Evolutionary conservation across 2,329 filamentous ascomycete genomes (phyloP), one percentile per base, ranked within the genome.

Genomic region (Pestalotiopsis sp.): DNA sequence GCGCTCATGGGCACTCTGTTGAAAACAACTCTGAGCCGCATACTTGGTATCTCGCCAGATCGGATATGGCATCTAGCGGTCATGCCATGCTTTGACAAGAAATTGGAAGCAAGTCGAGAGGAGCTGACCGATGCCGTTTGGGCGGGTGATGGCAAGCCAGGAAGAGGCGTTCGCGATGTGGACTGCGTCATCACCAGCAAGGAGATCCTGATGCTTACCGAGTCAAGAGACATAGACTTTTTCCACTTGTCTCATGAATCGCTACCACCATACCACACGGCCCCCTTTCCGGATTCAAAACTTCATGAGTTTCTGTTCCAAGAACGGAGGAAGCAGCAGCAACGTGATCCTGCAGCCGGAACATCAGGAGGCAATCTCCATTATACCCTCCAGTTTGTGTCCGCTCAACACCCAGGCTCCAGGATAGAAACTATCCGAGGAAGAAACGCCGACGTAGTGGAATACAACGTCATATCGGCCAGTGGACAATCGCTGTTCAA

Each of bases 1-100:
- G 95, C 96, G 31, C 82, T 99, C 66, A 92, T 93, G 72, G 96
- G 96, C 13, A 98, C 94, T 0, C 86, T 98, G 57, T 80, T 99
- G 67, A 99, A 99, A 81, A 95, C 94, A 0, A 89, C 92, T 0
- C 83, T 99, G 45, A 94, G 92, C 79, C 89, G 89, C 73, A 87
- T 84, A 66, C 86, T 95, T 70, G 89, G 89, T 41, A 90, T 98
- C 63, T 81, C 91, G 0, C 92, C 94, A 0, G 90, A 91, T 71
- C 89, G 91, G 73, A 94, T 99, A 78, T 99, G 95, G 93, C 95
- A 98, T 80, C 81, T 98, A 66, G 94, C 95, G 13, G 87, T 99
- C 60, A 99, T 99, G 96, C 96, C 96, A 23, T 99, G 96, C 80
- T 98, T 99, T 79, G 96, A 99, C 80, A 99, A 99, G 85, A 99